These are phyloP conservation scores for Leishmania lainsoni DNA, from an alignment of 208 protist species.

Conservation along the genomic window DNA sequence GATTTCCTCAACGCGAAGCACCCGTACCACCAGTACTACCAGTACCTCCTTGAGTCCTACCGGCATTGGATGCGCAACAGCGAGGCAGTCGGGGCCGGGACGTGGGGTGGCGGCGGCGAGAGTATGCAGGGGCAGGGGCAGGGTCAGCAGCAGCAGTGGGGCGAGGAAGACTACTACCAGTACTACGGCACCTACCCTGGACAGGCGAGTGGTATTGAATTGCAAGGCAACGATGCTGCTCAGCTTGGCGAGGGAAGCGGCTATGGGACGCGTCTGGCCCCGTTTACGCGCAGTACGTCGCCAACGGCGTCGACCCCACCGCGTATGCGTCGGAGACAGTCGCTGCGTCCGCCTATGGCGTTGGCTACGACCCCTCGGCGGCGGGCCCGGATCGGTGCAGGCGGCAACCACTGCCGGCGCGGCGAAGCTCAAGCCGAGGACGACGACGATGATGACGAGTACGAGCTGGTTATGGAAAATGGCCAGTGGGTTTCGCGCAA, in stretches of 20 bases:
- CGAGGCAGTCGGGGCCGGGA: slow-evolving; percentile 26
- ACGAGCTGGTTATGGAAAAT: slow-evolving; percentile 82
- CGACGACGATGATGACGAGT: slow-evolving; percentile 50
- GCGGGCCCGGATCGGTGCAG: neutral
- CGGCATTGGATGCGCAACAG: slow-evolving; percentile 50
- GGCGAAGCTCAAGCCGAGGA: slow-evolving; percentile 53
- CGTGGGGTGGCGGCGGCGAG: slow-evolving; percentile 19
- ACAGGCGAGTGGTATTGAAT: slow-evolving; percentile 24
- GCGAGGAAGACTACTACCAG: slow-evolving; percentile 38
- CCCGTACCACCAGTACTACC: slow-evolving; percentile 74
- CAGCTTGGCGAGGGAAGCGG: neutral
- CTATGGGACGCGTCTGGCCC: slow-evolving; percentile 6
- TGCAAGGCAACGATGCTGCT: neutral
- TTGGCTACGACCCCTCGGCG: slow-evolving; percentile 13
- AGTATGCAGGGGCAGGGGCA: slow-evolving; percentile 22
- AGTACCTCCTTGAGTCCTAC: slow-evolving; percentile 78
- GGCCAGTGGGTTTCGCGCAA: slow-evolving; percentile 40
- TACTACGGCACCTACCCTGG: slow-evolving; percentile 35
- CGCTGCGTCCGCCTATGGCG: neutral
- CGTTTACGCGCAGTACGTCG: neutral
- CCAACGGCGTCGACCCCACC: slow-evolving; percentile 1
- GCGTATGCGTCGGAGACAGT: neutral
- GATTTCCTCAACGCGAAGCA: slow-evolving; percentile 65
- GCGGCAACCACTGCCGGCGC: neutral
- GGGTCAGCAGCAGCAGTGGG: slow-evolving; percentile 34